Evolutionary conservation across 208 protist species (phyloP), one percentile per base, ranked within the genome.

Genomic region (Leishmania aethiopica): DNA sequence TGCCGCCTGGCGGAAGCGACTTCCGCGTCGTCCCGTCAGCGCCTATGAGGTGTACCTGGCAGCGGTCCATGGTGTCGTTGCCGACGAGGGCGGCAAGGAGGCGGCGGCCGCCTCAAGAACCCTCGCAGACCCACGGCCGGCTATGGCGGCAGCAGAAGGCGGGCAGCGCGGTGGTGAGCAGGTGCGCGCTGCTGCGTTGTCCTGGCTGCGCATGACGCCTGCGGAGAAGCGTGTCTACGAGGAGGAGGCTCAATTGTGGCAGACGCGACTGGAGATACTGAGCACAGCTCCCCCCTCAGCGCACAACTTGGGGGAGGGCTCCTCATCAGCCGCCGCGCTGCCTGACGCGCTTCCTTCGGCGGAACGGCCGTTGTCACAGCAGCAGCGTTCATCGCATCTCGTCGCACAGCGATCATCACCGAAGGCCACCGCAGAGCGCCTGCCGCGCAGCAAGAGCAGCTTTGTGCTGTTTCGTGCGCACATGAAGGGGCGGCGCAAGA

Each of bases 391-490:
- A 53, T 3, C 64, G 19, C 53, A 25, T 45, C 59, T 55, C 1
- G 75, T 37, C 32, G 32, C 70, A 42, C 25, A 32, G 71, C 25
- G 11, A 25, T 40, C 40, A n/a, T 74, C 69, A 13, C 35, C 13
- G 37, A 40, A 7, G 71, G 0, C 11, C 3, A 4, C 71, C 62
- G 11, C 73, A 37, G 51, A 53, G 19, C 17, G 22, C 28, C 15
- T 22, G 53, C 42, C 35, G 17, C 73, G 51, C 73, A 42, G 2
- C 42, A 1, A 35, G 51, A 86, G 78, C 4, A 92, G 89, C 78
- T 92, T 86, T 70, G 22, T 77, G 15, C 59, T 92, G 11, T 92
- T 92, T 70, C 87, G 87, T 22, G 19, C 47, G 2, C 53, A 35
- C 37, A 69, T 83, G 55, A 82, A 84, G 60, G 72, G 80, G 7